Conservation (phyloP, 2,329 filamentous ascomycete species). For the Botryotinia globosa region DNA sequence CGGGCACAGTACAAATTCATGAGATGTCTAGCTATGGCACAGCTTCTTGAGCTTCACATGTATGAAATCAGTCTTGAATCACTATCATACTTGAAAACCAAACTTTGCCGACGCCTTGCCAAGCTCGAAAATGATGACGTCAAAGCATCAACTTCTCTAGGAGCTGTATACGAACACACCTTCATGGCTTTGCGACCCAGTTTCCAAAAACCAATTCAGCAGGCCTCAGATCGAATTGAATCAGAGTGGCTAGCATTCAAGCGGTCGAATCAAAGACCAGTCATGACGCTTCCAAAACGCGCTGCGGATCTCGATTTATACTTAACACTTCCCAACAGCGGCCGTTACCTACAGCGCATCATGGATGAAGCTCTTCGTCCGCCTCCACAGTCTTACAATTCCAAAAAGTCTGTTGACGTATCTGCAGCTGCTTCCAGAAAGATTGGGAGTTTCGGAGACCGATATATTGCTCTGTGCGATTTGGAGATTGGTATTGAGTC, state of each 20-base stretch:
- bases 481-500: slow-evolving; percentile 27
- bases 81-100: slow-evolving; percentile 46
- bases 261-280: slow-evolving; percentile 36
- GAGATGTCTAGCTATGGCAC: slow-evolving; percentile 47
- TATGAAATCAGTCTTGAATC: slow-evolving; percentile 39
- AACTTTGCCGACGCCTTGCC: slow-evolving; percentile 55
- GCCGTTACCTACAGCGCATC: slow-evolving; percentile 35
- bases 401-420: background rate
- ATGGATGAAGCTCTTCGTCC: background rate
- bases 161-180: slow-evolving; percentile 33
- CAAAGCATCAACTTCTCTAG: slow-evolving; percentile 6
- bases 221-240: background rate
- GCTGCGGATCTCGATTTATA: slow-evolving; percentile 38
- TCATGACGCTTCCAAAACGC: slow-evolving; percentile 44
- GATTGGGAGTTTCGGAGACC: slow-evolving; percentile 25
- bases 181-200: slow-evolving; percentile 34
- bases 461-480: slow-evolving; percentile 31
- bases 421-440: slow-evolving; percentile 13
- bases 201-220: slow-evolving; percentile 35
- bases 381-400: background rate
- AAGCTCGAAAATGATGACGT: slow-evolving; percentile 51
- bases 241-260: slow-evolving; percentile 45
- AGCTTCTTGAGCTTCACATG: slow-evolving; percentile 44
- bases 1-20: slow-evolving; percentile 56
- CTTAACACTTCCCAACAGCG: slow-evolving; percentile 45